Evolutionary conservation across 345 rosid genomes (phyloP), one percentile per base, ranked within the genome.

Genomic region (Arabis hirsuta): DNA sequence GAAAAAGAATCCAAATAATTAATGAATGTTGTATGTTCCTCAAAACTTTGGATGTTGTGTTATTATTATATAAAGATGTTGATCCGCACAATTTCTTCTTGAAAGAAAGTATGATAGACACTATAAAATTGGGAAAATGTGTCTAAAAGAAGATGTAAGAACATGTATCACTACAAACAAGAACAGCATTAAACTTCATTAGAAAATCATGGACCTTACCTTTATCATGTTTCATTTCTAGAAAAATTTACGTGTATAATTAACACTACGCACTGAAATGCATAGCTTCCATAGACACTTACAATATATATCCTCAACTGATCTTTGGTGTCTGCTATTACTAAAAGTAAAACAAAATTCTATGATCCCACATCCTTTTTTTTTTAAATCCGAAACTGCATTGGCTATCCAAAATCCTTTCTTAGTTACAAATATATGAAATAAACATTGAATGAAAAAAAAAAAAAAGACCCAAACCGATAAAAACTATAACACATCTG

Each of bases 21-120:
- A 31, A 22, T 59, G 64, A 34, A 34, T 69, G 16, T 11, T 45
- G 45, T n/a, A 20, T 41, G 27, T 27, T 46, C 38, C 47, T 20
- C 38, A 57, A 34, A 44, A 12, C 16, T 13, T 57, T 60, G 45
- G 24, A 68, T 44, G 32, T 45, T 44, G 31, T 67, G 70, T 8
- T 36, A 36, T 9, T 36, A 36, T 41, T 64, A 6, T 7, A 0
- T 44, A 20, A 56, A 26, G 61, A 67, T 41, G n/a, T 26, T 16
- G 41, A 66, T 67, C 44, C 16, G 39, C 65, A 24, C 39, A 57
- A 45, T 22, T 24, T 11, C 9, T 3, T 45, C 47, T 46, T 69
- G 19, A 22, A 24, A 46, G 45, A 9, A 53, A 57, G 13, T 34
- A 34, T 46, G 34, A 46, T 32, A 63, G 4, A 63, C 68, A 47